Percentiles rank a stretch among this genome's conserved stretches.
These are phyloP conservation scores for Aspergillus sojae DNA, from an alignment of 2,329 filamentous ascomycete genomes.

Conservation along the genomic window DNA sequence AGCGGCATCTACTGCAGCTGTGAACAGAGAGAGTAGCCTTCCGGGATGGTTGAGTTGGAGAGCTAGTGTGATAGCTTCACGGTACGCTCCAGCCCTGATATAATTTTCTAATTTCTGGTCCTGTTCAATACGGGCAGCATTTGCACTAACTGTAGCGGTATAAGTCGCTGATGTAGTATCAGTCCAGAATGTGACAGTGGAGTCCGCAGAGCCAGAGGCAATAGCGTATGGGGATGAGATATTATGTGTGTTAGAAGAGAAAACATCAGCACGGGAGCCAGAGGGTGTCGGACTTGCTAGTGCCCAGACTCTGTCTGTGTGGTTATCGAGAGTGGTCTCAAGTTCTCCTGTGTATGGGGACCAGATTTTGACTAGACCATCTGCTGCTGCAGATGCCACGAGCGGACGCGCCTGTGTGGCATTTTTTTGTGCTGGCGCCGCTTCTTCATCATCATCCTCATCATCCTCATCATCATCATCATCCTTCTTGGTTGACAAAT, in stretches of 20 bases:
- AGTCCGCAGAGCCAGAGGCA: slow-evolving; percentile 89
- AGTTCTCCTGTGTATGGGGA: slow-evolving; percentile 82
- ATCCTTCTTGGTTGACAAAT: slow-evolving; percentile 38
- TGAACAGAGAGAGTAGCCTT: slow-evolving; percentile 81
- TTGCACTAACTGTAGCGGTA: slow-evolving; percentile 71
- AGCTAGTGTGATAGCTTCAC: slow-evolving; percentile 88
- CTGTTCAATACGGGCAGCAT: slow-evolving; percentile 82
- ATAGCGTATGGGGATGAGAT: slow-evolving; percentile 63
- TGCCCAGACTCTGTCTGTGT: slow-evolving; percentile 94
- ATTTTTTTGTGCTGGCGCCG: slow-evolving; percentile 31
- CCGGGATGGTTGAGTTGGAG: slow-evolving; percentile 93
- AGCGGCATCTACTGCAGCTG: slow-evolving; percentile 73
- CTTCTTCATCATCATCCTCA: slow-evolving; percentile 32
- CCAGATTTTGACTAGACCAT: slow-evolving; percentile 97
- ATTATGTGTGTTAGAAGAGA: slow-evolving; percentile 32
- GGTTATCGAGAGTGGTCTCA: slow-evolving; percentile 91
- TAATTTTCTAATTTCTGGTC: slow-evolving; percentile 94
- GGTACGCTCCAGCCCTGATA: slow-evolving; percentile 83
- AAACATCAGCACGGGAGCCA: slow-evolving; percentile 34
- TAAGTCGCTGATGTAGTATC: slow-evolving; percentile 85
- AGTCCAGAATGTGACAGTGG: slow-evolving; percentile 91
- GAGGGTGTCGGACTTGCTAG: slow-evolving; percentile 65
- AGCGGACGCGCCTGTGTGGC: slow-evolving; percentile 39
- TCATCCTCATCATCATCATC: slow-evolving; percentile 37
- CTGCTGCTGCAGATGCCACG: slow-evolving; percentile 83